phyloP scores from a whole-genome alignment of 306 rosid genomes.

The Trifolium fragiferum region DNA sequence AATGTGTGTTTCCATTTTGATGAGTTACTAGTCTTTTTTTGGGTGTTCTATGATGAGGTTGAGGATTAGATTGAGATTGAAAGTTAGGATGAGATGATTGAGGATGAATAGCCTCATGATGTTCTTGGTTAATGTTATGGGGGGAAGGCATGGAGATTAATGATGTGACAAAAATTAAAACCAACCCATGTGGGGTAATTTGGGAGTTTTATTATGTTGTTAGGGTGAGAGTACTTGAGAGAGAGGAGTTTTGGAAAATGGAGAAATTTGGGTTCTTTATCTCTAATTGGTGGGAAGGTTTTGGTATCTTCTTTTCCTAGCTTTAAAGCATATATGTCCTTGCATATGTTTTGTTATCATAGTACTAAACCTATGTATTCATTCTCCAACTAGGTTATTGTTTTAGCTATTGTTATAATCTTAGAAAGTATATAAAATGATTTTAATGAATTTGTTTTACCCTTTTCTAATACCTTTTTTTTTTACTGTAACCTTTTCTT shows the following conservation, averaged over 20 bases:
- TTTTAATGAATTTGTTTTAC: background rate
- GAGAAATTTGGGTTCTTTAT: conserved; percentile 46
- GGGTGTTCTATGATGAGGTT: background rate
- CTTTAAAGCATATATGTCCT: conserved; percentile 50
- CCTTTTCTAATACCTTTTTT: background rate
- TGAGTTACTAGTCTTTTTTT: conserved; percentile 22
- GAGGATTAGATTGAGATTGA: background rate
- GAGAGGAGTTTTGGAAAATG: conserved; percentile 43
- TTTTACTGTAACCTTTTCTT: conserved; percentile 13
- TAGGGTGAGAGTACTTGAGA: background rate
- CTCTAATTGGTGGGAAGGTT: conserved; percentile 67
- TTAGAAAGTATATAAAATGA: background rate
- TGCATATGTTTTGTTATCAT: background rate
- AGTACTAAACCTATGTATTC: conserved; percentile 1
- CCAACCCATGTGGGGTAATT: conserved; percentile 31
- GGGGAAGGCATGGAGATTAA: conserved; percentile 44
- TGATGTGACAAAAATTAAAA: conserved; percentile 10
- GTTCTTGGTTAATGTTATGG: background rate
- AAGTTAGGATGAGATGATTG: background rate
- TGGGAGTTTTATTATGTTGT: conserved; percentile 41
- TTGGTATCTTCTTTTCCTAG: conserved; percentile 92
- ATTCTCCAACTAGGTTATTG: conserved; percentile 41
- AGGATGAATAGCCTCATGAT: background rate
- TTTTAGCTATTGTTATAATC: conserved; percentile 4
- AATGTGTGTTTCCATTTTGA: conserved; percentile 47